Conservation (phyloP, 176 grass and related monocot genomes). For the Puya raimondii region DNA sequence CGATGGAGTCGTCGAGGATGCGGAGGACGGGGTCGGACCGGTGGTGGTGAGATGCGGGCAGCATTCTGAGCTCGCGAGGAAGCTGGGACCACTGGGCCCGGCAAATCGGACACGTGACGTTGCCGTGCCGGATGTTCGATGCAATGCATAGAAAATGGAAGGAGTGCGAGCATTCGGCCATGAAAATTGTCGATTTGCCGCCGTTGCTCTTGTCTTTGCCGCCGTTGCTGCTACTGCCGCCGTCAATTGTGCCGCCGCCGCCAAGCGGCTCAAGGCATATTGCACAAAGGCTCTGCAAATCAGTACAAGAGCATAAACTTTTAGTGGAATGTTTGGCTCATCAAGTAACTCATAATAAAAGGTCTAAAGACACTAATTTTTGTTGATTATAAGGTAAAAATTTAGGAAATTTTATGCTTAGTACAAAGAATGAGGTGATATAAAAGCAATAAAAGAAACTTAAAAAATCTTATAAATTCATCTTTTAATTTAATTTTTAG, state of each 20-base stretch:
- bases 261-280: conserved; percentile 79
- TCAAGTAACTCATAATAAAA: too few relatives aligned
- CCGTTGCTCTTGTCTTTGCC: not conserved
- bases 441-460: too few relatives aligned
- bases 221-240: not conserved
- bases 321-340: not conserved
- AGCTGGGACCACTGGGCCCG: conserved; percentile 84
- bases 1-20: conserved; percentile 89
- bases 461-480: too few relatives aligned
- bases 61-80: conserved; percentile 34
- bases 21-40: conserved; percentile 69
- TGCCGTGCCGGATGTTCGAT: conserved; percentile 87
- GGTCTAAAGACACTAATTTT: too few relatives aligned
- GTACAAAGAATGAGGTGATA: too few relatives aligned
- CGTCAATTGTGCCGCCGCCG: conserved; percentile 12
- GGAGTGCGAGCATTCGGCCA: conserved; percentile 69
- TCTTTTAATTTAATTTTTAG: too few relatives aligned
- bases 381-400: too few relatives aligned
- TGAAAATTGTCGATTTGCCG: conserved; percentile 31
- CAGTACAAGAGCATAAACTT: conserved; percentile 1
- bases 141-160: conserved; percentile 89
- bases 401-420: too few relatives aligned
- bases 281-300: conserved; percentile 68
- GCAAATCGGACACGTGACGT: conserved; percentile 79
- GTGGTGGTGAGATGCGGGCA: conserved; percentile 1